Evolutionary conservation across 768 basidiomycete species (phyloP), one percentile per base, ranked within the genome.

Genomic region (Pholiota molesta): DNA sequence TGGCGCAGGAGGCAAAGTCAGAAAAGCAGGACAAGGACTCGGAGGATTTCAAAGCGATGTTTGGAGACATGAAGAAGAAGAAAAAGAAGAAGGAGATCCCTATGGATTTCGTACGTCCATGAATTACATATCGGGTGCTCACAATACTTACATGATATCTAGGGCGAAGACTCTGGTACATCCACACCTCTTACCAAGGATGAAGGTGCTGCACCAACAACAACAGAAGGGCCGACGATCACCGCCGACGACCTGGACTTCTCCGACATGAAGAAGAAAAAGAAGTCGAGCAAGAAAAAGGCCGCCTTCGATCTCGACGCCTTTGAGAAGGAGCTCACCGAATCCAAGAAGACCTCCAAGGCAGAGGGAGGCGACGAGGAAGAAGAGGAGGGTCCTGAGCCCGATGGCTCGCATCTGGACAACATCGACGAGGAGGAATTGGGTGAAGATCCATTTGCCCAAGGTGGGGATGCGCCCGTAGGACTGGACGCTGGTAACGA

Each of bases 201-300:
- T 2, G 73, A 72, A 14, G 35, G 35, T 13, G 77, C 75, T 21
- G 81, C 82, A 26, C 72, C 76, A 52, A 62, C 62, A 52, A 62
- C 62, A 13, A 68, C 75, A 52, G 79, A 73, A 35, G 72, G 71
- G 56, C 74, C 80, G 8, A 75, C 80, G n/a, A 79, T 82, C 60
- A 81, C 81, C 5, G 79, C 85, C 11, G 94, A 91, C 63, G 95
- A 95, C 68, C 82, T 96, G 61, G 93, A 95, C 78, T 98, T 98
- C 74, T 94, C 92, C 7, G 97, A 98, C 73, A 82, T 98, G 74
- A 97, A 98, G 81, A 97, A 95, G 83, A 96, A 96, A 82, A 96
- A 95, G 79, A 95, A 95, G 72, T 82, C 83, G 31, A 78, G 83
- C 62, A 89, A 89, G 78, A 97, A 96, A 81, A 98, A 97, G 79